Evolutionary conservation across 164 flowering plant species (phyloP).

Genomic region (Echeveria elegans): DNA sequence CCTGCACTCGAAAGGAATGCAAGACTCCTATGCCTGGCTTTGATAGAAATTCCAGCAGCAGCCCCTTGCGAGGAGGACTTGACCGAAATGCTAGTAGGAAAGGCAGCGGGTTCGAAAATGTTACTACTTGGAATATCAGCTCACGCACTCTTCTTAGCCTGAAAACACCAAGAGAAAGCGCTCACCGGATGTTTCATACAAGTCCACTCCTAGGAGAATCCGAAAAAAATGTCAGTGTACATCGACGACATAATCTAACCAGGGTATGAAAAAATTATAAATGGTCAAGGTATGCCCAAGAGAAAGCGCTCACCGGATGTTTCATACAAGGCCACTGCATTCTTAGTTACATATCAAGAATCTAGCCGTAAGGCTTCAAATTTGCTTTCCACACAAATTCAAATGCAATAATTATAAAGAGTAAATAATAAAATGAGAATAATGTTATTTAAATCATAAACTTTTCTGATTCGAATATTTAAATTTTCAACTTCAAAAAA

Average conservation of each 20-base stretch:
- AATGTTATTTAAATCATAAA: no score
- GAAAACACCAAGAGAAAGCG: conserved; percentile 27
- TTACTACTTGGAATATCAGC: conserved; percentile 8
- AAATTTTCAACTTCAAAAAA: no score
- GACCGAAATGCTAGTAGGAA: not conserved
- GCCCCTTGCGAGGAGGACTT: no score
- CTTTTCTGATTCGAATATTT: no score
- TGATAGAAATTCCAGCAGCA: not conserved
- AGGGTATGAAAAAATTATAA: conserved; percentile 49
- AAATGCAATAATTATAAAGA: no score
- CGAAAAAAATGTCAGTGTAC: conserved; percentile 33
- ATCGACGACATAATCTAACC: conserved; percentile 50
- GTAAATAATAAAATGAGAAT: no score
- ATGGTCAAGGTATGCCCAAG: conserved; percentile 77
- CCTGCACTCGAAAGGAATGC: not conserved
- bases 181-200: conserved; percentile 54
- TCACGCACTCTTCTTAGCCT: not conserved
- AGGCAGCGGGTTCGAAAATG: not conserved
- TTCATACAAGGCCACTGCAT: not conserved
- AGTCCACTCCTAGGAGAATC: conserved; percentile 48
- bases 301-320: conserved; percentile 1
- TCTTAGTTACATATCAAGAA: no score
- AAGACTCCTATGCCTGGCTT: not conserved
- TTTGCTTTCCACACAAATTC: no score
- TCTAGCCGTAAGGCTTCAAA: no score